Percentiles rank a stretch among this genome's conserved stretches.
phyloP scores from a whole-genome alignment of 2,329 filamentous ascomycete genomes.

The Xylaria sp. region DNA sequence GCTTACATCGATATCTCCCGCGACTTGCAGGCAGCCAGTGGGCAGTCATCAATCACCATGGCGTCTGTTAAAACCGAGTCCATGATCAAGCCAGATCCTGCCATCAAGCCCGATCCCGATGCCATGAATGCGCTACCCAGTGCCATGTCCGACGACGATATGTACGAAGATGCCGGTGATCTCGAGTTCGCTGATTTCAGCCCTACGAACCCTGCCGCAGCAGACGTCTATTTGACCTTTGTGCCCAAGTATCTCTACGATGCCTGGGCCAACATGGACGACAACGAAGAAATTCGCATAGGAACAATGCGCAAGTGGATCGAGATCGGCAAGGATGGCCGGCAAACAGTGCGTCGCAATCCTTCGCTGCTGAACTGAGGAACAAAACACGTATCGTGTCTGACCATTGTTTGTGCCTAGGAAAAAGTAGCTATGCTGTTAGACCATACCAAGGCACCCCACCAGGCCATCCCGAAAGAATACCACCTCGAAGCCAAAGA shows the following conservation, averaged over 20 bases:
- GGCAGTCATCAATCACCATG: constrained; percentile 29
- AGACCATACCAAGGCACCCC: constrained; percentile 65
- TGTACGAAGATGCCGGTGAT: constrained; percentile 66
- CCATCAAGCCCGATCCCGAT: constrained; percentile 41
- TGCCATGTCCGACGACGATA: constrained; percentile 66
- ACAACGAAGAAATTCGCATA: constrained; percentile 81
- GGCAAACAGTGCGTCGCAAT: constrained; percentile 42
- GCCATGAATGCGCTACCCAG: constrained; percentile 50
- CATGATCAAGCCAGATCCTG: constrained; percentile 40
- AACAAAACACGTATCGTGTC: constrained; percentile 10
- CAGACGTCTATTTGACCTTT: constrained; percentile 72
- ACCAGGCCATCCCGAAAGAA: constrained; percentile 81
- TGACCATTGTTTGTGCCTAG: constrained; percentile 26
- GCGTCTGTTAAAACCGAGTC: constrained; percentile 38
- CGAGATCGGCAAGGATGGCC: constrained; percentile 56
- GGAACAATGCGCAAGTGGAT: constrained; percentile 72
- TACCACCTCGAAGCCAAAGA: constrained; percentile 78
- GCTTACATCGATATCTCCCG: background rate
- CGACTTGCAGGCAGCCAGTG: background rate
- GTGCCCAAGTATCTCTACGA: constrained; percentile 83
- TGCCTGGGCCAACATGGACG: constrained; percentile 75
- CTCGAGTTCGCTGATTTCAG: constrained; percentile 60
- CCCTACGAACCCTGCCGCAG: constrained; percentile 46
- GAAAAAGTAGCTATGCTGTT: constrained; percentile 70
- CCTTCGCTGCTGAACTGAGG: constrained; percentile 29